phyloP scores from a whole-genome alignment of 2,329 filamentous ascomycete genomes.

The Penicillium rolfsii region DNA sequence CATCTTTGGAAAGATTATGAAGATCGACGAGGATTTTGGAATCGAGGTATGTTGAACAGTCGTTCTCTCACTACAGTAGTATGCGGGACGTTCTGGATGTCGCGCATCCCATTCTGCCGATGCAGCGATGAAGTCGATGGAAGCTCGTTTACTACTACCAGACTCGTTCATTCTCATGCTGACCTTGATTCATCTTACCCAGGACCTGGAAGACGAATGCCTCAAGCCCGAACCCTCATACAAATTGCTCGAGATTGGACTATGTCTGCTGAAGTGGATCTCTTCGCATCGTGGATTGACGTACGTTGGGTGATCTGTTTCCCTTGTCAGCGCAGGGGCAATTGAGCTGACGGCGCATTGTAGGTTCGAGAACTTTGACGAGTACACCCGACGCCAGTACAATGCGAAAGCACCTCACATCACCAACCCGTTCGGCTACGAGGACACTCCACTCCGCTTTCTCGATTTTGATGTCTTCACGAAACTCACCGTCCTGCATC shows the following conservation, averaged over 20 bases:
- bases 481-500: conserved; percentile 79
- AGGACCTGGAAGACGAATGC: conserved; percentile 90
- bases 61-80: conserved; percentile 1
- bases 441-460: conserved; percentile 74
- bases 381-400: conserved; percentile 89
- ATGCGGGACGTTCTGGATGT: conserved; percentile 5
- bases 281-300: conserved; percentile 91
- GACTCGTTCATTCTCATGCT: conserved; percentile 13
- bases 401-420: conserved; percentile 71
- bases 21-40: conserved; percentile 85
- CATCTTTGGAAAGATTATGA: conserved; percentile 85
- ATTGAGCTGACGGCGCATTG: conserved; percentile 13
- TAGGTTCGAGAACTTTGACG: conserved; percentile 86
- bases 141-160: background rate
- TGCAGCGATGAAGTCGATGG: background rate
- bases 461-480: conserved; percentile 78
- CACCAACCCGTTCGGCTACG: conserved; percentile 82
- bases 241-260: conserved; percentile 76
- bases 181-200: conserved; percentile 21
- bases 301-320: conserved; percentile 57
- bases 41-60: conserved; percentile 71
- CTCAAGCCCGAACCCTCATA: conserved; percentile 73
- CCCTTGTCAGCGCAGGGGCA: background rate
- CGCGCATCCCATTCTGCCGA: conserved; percentile 21
- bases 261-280: conserved; percentile 86